These are phyloP conservation scores for Fusarium sp. DNA, from an alignment of 2,329 filamentous ascomycete genomes.

Conservation along the genomic window DNA sequence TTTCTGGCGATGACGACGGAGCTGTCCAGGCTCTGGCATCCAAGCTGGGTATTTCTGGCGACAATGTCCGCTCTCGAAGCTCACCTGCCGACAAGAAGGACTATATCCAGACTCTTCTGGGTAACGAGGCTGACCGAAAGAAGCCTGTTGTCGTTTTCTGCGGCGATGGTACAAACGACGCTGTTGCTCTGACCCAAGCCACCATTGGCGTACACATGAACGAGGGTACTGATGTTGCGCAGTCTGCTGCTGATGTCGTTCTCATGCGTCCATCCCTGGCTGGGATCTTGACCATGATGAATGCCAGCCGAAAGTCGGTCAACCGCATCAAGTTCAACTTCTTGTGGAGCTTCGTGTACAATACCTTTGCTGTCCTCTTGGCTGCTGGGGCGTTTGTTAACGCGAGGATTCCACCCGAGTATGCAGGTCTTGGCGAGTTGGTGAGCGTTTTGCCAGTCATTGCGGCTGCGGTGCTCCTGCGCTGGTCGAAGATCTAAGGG, in stretches of 20 bases:
- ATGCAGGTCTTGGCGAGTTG: slow-evolving; percentile 77
- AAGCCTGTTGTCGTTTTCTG: slow-evolving; percentile 71
- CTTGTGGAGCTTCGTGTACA: slow-evolving; percentile 77
- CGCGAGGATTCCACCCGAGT: slow-evolving; percentile 66
- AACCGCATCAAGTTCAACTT: slow-evolving; percentile 75
- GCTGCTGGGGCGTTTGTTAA: slow-evolving; percentile 73
- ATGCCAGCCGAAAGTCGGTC: slow-evolving; percentile 59
- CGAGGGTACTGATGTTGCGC: slow-evolving; percentile 71
- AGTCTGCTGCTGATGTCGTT: slow-evolving; percentile 75
- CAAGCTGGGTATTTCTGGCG: slow-evolving; percentile 53
- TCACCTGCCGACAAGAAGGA: slow-evolving; percentile 59
- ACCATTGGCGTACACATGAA: slow-evolving; percentile 78
- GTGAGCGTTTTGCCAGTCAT: slow-evolving; percentile 81
- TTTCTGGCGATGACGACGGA: slow-evolving; percentile 66
- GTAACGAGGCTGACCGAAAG: slow-evolving; percentile 13
- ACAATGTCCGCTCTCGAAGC: slow-evolving; percentile 56
- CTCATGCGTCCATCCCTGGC: slow-evolving; percentile 68
- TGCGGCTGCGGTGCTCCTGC: slow-evolving; percentile 41
- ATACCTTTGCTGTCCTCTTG: slow-evolving; percentile 74
- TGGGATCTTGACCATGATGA: slow-evolving; percentile 69
- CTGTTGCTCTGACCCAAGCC: slow-evolving; percentile 77
- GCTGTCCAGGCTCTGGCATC: slow-evolving; percentile 57
- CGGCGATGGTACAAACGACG: slow-evolving; percentile 85
- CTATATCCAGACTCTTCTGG: slow-evolving; percentile 56
- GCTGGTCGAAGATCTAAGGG: slow-evolving; percentile 41